phyloP scores from a whole-genome alignment of 768 basidiomycete species.

The Mycena rebaudengoi region DNA sequence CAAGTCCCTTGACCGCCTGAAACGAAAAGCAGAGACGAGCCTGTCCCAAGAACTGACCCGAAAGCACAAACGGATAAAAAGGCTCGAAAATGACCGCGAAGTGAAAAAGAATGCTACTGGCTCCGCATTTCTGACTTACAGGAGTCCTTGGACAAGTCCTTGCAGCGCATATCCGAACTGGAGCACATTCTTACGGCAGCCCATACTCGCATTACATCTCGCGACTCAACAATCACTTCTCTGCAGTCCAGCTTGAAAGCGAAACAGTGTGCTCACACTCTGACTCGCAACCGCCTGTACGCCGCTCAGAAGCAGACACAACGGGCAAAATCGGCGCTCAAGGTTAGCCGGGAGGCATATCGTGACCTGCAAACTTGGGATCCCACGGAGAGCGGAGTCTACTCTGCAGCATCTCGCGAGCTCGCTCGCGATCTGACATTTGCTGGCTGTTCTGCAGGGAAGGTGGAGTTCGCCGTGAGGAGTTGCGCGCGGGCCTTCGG shows the following conservation, averaged over 20 bases:
- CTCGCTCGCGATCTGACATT: background rate
- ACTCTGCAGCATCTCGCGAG: background rate
- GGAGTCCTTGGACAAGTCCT: background rate
- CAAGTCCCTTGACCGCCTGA: background rate
- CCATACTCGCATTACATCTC: background rate
- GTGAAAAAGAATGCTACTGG: background rate
- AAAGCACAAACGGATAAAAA: background rate
- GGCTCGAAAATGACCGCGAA: background rate
- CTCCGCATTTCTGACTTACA: background rate
- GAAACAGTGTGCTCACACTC: background rate
- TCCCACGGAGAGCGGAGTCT: background rate
- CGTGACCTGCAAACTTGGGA: background rate
- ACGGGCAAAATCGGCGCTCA: background rate
- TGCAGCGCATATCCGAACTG: background rate
- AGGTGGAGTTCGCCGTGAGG: background rate
- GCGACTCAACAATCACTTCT: background rate
- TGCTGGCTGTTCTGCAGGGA: constrained; percentile 7
- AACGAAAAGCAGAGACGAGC: background rate
- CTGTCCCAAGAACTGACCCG: background rate
- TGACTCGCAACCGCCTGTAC: background rate
- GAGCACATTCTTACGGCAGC: background rate
- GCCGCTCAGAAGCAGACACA: background rate
- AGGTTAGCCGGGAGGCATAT: background rate
- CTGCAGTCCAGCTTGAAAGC: background rate
- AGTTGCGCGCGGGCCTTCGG: constrained; percentile 5